Base-by-base conservation (phyloP, 164 flowering plant species). In the Stephania yunnanensis region DNA sequence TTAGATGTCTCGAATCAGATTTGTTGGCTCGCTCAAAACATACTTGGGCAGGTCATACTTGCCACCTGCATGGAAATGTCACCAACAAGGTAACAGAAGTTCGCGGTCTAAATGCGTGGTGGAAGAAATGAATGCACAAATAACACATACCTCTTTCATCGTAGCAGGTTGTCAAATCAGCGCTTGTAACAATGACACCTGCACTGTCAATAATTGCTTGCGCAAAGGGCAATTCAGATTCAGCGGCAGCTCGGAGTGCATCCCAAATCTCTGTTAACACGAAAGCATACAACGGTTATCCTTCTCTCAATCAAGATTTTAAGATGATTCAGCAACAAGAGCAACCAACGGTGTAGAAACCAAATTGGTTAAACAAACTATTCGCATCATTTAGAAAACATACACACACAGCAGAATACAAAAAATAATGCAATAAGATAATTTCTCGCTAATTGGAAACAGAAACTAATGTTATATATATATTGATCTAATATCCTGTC, bases 181-280 rank as follows among this genome's bases (percentile, higher is more conserved):
- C 81, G 80, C 77, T 88, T 61, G 92, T 87, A 70, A 89, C 86
- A 69, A 92, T 91, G 70, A 94, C 89, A 65, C 97, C 96, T 10
- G 97, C 98, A 81, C 96, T 91, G 71, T 91, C 97, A 65, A 94
- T 85, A 46, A 92, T 90, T 20, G 92, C 85, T 81, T 92, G 97
- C 45, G 97, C 93, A 72, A 91, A 87, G 70, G 67, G 73, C 42
- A 87, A 58, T 74, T 94, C 97, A 75, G 92, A 89, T 86, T 91
- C 98, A 52, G 97, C 90, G 73, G 98, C 98, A 71, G 91, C 98
- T 76, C 92, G 86, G 42, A 94, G 94, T 46, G 98, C 98, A 85
- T 92, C 98, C 98, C 98, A 94, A 46, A 92, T 94, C 86, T 94
- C 97, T 92, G 77, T 66, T 25, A 73, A 63, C 8, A 52, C 63